Base-by-base conservation (phyloP, 441 rosid species). In the Metrosideros polymorpha region DNA sequence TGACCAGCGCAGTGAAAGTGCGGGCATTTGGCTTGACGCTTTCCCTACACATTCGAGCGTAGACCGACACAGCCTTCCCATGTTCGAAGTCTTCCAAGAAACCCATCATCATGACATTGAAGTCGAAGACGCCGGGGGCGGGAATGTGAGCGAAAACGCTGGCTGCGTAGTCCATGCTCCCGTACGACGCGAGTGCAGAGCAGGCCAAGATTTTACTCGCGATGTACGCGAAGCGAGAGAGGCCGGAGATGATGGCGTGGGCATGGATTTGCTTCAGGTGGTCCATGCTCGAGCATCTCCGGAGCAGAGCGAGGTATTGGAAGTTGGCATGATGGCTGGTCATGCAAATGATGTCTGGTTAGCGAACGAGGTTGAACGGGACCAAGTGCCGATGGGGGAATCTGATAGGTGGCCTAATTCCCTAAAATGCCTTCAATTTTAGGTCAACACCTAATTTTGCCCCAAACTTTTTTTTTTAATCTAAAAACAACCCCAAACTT, bases 221-320 rank as follows among this genome's bases (percentile, higher is more conserved):
- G 27, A 29, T 52, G 47, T 29, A 83, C 0, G 84, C 47, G 56
- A 83, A 83, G 27, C 61, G 61, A 10, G 42, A 53, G 84, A 83
- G 61, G 84, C 61, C 84, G 84, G 84, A 32, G 61, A 83, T 18
- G 47, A 83, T 30, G 42, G 84, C 32, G 6, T 52, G 61, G 84
- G 84, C 84, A 54, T 83, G 84, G 84, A 83, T 54, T 83, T 83
- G 84, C 57, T 83, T 47, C n/a, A 83, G 61, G 42, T 83, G 84
- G 47, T 0, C 43, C 9, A 52, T 22, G 84, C 25, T 30, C n/a
- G 84, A 83, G 43, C 84, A 83, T 83, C 61, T 12, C n/a, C 43
- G 84, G 84, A 52, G 84, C 57, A 83, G 84, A 32, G 84, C 55
- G 19, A 52, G 25, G 84, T 32, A 52, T 9, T 12, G 55, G 54